Conservation (phyloP, 352 stramenopile species). For the Globisporangium barbulae region DNA sequence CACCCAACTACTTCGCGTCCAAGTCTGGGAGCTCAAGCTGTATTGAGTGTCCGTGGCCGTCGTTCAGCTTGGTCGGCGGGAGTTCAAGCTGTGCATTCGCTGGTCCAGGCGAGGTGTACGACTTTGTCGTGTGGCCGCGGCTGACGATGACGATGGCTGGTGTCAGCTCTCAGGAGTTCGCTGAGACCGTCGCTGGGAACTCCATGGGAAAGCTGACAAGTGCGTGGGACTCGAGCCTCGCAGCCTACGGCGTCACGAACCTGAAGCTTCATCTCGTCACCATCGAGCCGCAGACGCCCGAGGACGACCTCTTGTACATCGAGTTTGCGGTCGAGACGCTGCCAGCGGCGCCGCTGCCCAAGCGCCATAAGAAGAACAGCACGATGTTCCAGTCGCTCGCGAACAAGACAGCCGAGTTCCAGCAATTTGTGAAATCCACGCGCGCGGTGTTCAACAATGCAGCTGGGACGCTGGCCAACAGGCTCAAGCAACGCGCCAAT, state of each 20-base stretch:
- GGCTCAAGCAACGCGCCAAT: neutral
- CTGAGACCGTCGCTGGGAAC: neutral
- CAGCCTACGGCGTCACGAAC: slow-evolving; percentile 7
- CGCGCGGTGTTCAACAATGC: neutral
- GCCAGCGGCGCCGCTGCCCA: neutral
- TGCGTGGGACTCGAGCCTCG: slow-evolving; percentile 7
- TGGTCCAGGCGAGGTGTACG: slow-evolving; percentile 10
- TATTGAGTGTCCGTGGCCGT: slow-evolving; percentile 13
- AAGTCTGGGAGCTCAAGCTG: neutral
- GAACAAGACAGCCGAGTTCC: slow-evolving; percentile 6
- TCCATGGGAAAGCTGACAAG: neutral
- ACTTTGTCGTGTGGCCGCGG: slow-evolving; percentile 14
- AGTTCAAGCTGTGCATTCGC: neutral
- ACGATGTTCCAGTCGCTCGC: slow-evolving; percentile 5
- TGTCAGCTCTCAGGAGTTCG: slow-evolving; percentile 3
- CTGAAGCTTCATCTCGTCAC: slow-evolving; percentile 10
- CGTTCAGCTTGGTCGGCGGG: slow-evolving; percentile 14
- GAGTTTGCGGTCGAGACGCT: slow-evolving; percentile 15
- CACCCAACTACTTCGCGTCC: slow-evolving; percentile 8
- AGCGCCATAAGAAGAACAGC: slow-evolving; percentile 10
- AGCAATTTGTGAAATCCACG: slow-evolving; percentile 1
- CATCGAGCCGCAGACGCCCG: slow-evolving; percentile 9
- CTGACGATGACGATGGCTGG: slow-evolving; percentile 14
- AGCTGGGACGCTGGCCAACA: neutral
- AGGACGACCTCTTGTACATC: slow-evolving; percentile 4